phyloP scores from a whole-genome alignment of 2,329 filamentous ascomycete genomes.

The Fusarium veterinarium region DNA sequence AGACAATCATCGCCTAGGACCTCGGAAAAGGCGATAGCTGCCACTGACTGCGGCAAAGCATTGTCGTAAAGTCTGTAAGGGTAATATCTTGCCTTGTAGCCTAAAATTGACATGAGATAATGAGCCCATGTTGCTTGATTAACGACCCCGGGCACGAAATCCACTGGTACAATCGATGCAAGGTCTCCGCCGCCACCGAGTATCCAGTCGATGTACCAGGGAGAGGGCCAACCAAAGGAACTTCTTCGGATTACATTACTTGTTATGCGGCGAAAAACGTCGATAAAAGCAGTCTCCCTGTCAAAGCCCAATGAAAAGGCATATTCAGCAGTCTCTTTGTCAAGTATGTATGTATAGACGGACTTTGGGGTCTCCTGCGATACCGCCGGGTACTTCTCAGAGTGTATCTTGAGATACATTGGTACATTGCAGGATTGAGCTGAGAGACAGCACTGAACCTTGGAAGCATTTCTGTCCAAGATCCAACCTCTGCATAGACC shows the following conservation, averaged over 20 bases:
- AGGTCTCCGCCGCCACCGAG: not conserved
- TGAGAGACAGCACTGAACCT: not conserved
- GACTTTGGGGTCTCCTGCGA: not conserved
- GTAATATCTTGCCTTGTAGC: not conserved
- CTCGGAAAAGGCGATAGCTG: accelerated
- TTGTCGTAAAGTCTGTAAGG: not conserved
- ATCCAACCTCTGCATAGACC: not conserved
- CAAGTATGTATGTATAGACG: accelerated
- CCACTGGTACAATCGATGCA: accelerated
- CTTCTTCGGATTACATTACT: accelerated
- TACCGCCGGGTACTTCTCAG: accelerated
- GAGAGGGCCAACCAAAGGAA: accelerated
- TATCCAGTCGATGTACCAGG: not conserved
- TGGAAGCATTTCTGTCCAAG: not conserved
- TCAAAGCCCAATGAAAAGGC: not conserved
- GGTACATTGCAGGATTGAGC: accelerated
- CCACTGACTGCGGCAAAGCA: not conserved
- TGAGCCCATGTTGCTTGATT: not conserved
- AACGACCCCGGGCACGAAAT: accelerated
- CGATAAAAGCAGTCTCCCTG: not conserved
- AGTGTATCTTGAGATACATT: not conserved
- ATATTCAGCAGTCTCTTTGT: not conserved
- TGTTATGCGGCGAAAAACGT: accelerated
- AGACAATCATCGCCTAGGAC: not conserved
- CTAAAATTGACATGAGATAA: accelerated